Base-by-base conservation (phyloP, 2,329 filamentous ascomycete genomes). In the Rasamsonia emersonii region DNA sequence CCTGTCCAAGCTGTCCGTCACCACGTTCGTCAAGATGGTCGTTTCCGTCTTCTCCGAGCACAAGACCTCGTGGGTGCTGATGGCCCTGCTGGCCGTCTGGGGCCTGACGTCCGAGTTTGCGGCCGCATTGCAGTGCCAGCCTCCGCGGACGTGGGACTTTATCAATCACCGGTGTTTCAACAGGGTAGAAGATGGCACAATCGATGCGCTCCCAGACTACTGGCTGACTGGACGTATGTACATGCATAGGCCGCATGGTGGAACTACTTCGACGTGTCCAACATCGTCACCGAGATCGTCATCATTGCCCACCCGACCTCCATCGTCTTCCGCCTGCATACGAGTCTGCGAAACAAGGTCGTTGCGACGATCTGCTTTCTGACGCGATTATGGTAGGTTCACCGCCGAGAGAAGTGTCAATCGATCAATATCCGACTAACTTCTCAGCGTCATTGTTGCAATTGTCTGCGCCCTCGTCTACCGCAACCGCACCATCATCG, bases 1-100 rank as follows among this genome's bases (percentile, higher is more conserved):
- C 11, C 41, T 38, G 15, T 51, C 49, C 3, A 53, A 54, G 28
- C 32, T 46, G 3, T 45, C 50, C 4, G 34, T 50, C 5, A 24
- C 49, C 16, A 32, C 45, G 16, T 46, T 53, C 15, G 42, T 53
- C 17, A 38, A 36, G 15, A 42, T 42, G 14, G 25, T 53, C 11
- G 47, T 46, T 0, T 47, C 47, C 1, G 37, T 44, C 4, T 23
- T 33, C 4, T 17, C 36, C 14, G 45, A 48, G 24, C 41, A 38
- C 7, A 35, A 34, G 3, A 25, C 51, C 13, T 39, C 43, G 5
- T 20, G 40, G 3, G 34, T 18, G 1, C 26, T 52, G 8, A 36
- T 42, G 11, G 28, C 33, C 6, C 29, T 34, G 4, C 36, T 43
- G 6, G 21, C 24, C 5, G 4, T 40, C 8, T 51, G 47, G 48